These are phyloP conservation scores for Aspergillus alliaceus DNA, from an alignment of 2,329 filamentous ascomycete genomes.

Conservation along the genomic window DNA sequence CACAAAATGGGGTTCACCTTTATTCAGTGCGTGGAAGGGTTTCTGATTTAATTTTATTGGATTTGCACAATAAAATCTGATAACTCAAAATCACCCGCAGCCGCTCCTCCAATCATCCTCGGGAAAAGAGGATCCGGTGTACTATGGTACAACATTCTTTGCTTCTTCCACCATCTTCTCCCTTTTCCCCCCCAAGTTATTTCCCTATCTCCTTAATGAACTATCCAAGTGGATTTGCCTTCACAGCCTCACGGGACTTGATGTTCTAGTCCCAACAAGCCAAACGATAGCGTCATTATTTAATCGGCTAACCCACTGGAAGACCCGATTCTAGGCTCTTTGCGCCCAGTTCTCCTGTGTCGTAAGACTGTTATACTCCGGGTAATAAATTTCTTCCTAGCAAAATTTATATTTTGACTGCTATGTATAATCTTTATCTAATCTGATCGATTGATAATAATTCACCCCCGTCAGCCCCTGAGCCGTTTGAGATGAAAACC, in stretches of 20 bases:
- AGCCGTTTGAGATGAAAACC: neutral
- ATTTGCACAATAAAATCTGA: too few relatives aligned
- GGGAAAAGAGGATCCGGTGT: neutral
- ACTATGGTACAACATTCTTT: neutral
- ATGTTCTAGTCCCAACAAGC: neutral
- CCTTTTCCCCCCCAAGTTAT: neutral
- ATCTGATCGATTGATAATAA: slow-evolving; percentile 17
- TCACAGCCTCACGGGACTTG: neutral
- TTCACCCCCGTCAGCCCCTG: neutral
- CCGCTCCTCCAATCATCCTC: slow-evolving; percentile 3
- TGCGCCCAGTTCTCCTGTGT: too few relatives aligned
- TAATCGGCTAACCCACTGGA: neutral
- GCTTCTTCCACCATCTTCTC: neutral
- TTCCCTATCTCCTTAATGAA: neutral
- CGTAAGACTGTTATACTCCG: too few relatives aligned
- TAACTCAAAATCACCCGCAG: slow-evolving; percentile 1
- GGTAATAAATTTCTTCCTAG: too few relatives aligned
- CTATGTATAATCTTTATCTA: slow-evolving; percentile 13
- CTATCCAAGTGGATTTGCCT: neutral
- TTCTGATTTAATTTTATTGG: too few relatives aligned
- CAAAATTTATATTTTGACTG: neutral
- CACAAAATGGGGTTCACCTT: too few relatives aligned
- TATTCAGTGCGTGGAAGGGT: too few relatives aligned
- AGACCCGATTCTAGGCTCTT: neutral
- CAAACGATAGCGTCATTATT: neutral